Evolutionary conservation across 768 basidiomycete species (phyloP), one percentile per base, ranked within the genome.

Genomic region (Candolleomyces aberdarensis): DNA sequence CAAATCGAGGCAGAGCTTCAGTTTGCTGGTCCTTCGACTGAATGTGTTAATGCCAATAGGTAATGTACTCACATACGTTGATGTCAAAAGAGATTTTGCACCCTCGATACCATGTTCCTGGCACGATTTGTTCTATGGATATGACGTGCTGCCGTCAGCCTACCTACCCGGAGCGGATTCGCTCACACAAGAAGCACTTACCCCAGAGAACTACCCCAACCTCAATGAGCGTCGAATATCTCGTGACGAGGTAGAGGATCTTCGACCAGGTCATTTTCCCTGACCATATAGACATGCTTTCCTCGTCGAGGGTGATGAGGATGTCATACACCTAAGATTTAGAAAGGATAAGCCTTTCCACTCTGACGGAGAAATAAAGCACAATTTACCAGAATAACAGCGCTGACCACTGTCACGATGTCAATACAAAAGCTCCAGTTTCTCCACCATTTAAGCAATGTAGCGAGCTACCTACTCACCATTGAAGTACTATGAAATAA

Each of bases 191-290:
- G 15, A 46, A 17, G 15, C 9, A 58, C 65, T 54, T 53, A 70
- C 69, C 64, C 51, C 59, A 65, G 4, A 66, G 62, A 15, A 70
- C 56, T 7, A 68, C 61, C 10, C 58, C 67, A n/a, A 62, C 65
- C 48, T 70, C 67, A 4, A 65, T 40, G 41, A 70, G 62, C 3
- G 64, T 56, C 19, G 64, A 64, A 29, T 70, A 70, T 54, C 66
- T 63, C 43, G 65, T 65, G 14, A 70, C 26, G 44, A 70, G 14
- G 48, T 66, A 70, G 40, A 70, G 52, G 17, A 65, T 43, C 40
- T 67, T 70, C 14, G 56, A 62, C 19, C 48, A 39, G 29, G 57
- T 66, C 64, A 62, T 63, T 50, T 61, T 59, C 14, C 59, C 43
- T 19, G 40, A 47, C 69, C 69, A 70, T 14, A 70, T 64, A 13